phyloP scores from a whole-genome alignment of 768 basidiomycete genomes.

The Trametes cinnabarina region DNA sequence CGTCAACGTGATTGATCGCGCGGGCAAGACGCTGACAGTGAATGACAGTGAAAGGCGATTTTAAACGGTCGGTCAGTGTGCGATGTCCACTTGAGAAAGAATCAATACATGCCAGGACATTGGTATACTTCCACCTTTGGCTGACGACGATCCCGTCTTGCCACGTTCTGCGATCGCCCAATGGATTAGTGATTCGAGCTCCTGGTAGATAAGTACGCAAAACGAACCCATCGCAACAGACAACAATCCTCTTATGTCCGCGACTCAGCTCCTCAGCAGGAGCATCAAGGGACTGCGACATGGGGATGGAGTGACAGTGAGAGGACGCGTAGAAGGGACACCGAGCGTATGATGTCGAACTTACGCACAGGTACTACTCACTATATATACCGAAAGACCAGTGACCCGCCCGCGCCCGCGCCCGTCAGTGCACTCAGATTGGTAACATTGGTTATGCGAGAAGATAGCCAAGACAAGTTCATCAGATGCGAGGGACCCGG shows the following conservation, averaged over 20 bases:
- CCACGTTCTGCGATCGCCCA: conserved; percentile 56
- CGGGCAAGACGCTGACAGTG: conserved; percentile 30
- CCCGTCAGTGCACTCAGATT: too few species aligned
- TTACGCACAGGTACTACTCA: too few species aligned
- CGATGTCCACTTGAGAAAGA: too few species aligned
- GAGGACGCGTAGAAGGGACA: neutral
- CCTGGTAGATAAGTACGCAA: neutral
- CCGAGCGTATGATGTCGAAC: neutral
- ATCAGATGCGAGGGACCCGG: too few species aligned
- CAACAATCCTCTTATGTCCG: conserved; percentile 57
- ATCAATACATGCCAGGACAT: conserved; percentile 28
- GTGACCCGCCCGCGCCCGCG: too few species aligned
- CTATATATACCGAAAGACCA: too few species aligned
- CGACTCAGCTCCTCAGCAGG: neutral
- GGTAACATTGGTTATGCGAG: too few species aligned
- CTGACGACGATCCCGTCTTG: conserved; percentile 49
- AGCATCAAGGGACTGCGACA: neutral
- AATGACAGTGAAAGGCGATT: neutral
- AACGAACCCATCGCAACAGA: conserved; percentile 74
- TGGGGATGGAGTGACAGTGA: neutral
- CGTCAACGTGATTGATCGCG: conserved; percentile 31
- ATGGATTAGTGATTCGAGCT: neutral
- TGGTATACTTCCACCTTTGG: conserved; percentile 33
- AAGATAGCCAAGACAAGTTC: too few species aligned
- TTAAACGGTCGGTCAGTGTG: neutral